phyloP scores from a whole-genome alignment of 805 yeast species.

The Metschnikowia bowlesiae region DNA sequence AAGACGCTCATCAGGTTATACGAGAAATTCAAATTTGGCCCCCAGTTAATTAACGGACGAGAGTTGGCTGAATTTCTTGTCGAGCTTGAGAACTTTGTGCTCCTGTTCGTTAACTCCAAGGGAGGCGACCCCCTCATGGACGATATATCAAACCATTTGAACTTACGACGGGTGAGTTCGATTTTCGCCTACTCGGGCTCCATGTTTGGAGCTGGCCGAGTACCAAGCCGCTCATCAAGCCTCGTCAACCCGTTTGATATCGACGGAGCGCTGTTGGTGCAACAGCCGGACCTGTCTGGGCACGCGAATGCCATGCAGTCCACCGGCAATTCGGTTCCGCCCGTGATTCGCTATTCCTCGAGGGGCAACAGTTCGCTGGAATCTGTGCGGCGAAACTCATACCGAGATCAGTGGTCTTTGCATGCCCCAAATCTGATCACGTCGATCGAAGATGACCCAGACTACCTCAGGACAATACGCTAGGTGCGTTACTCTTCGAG shows the following conservation, averaged over 20 bases:
- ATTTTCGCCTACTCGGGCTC: constrained; percentile 6
- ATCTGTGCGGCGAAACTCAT: neutral
- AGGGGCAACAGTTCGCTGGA: neutral
- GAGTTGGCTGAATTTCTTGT: constrained; percentile 59
- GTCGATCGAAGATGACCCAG: neutral
- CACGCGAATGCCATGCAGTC: neutral
- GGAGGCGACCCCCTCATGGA: constrained; percentile 6
- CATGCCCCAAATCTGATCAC: neutral
- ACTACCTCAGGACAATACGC: neutral
- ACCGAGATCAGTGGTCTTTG: neutral
- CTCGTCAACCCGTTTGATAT: constrained; percentile 11
- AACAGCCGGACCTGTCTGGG: neutral
- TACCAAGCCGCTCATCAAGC: constrained; percentile 3
- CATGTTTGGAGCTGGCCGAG: neutral
- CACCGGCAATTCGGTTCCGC: neutral
- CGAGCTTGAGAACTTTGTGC: constrained; percentile 17
- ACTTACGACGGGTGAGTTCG: constrained; percentile 1
- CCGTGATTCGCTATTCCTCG: neutral
- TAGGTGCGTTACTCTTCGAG: neutral
- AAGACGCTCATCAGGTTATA: constrained; percentile 43
- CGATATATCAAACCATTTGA: neutral
- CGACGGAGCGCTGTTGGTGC: neutral
- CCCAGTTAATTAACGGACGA: constrained; percentile 50
- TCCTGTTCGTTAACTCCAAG: constrained; percentile 5
- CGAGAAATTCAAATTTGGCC: constrained; percentile 67